Evolutionary conservation across 169 alveolate genomes (phyloP).

Genomic region (Pseudocohnilembus persalinus): DNA sequence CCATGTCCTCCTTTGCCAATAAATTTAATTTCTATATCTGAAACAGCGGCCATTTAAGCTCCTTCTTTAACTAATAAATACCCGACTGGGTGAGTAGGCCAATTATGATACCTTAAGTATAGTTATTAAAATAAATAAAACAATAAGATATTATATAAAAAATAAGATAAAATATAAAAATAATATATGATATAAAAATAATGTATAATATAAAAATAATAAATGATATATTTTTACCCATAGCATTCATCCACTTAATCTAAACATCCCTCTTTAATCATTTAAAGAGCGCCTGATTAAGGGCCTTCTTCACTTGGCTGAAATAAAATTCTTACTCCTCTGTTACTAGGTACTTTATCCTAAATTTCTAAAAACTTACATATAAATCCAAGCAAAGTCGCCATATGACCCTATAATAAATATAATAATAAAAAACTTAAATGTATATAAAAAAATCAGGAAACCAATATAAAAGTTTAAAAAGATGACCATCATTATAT

Average conservation of each 20-base stretch:
- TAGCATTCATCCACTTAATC: slow-evolving; percentile 64
- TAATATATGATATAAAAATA: too few species aligned
- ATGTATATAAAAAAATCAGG: too few species aligned
- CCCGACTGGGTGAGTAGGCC: slow-evolving; percentile 51
- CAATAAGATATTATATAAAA: too few species aligned
- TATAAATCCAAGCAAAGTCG: slow-evolving; percentile 43
- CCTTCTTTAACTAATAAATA: slow-evolving; percentile 50
- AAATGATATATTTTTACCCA: too few species aligned
- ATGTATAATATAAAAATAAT: too few species aligned
- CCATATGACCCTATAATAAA: slow-evolving; percentile 39
- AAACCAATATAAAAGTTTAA: too few species aligned
- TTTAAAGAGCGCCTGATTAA: slow-evolving; percentile 60
- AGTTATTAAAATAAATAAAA: too few species aligned
- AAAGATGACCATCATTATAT: too few species aligned
- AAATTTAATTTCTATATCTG: slow-evolving; percentile 37
- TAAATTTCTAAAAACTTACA: slow-evolving; percentile 3
- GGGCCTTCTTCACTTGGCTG: slow-evolving; percentile 79
- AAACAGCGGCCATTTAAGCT: slow-evolving; percentile 59
- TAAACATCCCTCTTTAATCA: slow-evolving; percentile 69
- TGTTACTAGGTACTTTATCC: slow-evolving; percentile 43
- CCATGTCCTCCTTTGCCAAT: slow-evolving; percentile 77
- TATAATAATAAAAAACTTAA: too few species aligned
- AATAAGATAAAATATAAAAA: too few species aligned
- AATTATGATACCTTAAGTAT: slow-evolving; percentile 67
- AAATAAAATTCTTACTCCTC: slow-evolving; percentile 45